Conservation (phyloP, 768 basidiomycete genomes). For the Cyathus striatus region DNA sequence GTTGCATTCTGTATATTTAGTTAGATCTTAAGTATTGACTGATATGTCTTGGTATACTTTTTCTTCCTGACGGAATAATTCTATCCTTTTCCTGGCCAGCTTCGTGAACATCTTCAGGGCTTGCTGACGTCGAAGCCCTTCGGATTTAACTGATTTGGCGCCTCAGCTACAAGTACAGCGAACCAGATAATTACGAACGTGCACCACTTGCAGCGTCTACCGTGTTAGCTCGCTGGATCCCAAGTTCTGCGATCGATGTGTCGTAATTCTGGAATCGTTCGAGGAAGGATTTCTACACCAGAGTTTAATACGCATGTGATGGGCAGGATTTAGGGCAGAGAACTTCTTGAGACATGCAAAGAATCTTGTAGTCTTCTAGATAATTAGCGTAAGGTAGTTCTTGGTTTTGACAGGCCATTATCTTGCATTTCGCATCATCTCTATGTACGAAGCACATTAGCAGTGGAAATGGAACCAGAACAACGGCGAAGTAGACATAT, state of each 20-base stretch:
- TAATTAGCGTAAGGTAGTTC: constrained; percentile 20
- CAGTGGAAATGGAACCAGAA: not conserved
- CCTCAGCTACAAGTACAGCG: not conserved
- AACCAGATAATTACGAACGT: constrained; percentile 18
- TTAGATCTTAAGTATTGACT: not conserved
- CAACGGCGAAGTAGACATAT: constrained; percentile 18
- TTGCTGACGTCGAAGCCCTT: constrained; percentile 18
- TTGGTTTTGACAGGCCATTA: constrained; percentile 17
- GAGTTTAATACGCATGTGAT: constrained; percentile 1
- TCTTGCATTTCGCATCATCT: constrained; percentile 20
- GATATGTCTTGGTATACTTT: constrained; percentile 16
- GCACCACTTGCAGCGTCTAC: constrained; percentile 31
- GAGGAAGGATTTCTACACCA: constrained; percentile 13
- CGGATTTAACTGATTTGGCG: constrained; percentile 17
- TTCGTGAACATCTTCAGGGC: constrained; percentile 23
- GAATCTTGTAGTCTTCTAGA: constrained; percentile 17
- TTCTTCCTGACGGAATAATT: constrained; percentile 28
- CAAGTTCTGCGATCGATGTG: constrained; percentile 24
- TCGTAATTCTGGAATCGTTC: constrained; percentile 20
- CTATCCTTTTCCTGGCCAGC: constrained; percentile 26
- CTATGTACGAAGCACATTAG: constrained; percentile 11
- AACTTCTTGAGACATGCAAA: constrained; percentile 21
- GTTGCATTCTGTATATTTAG: constrained; percentile 21
- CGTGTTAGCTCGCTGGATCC: constrained; percentile 22
- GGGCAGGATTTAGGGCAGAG: not conserved